Conservation (phyloP, 1,284 basidiomycete species). For the Salmacisia buchloeana region DNA sequence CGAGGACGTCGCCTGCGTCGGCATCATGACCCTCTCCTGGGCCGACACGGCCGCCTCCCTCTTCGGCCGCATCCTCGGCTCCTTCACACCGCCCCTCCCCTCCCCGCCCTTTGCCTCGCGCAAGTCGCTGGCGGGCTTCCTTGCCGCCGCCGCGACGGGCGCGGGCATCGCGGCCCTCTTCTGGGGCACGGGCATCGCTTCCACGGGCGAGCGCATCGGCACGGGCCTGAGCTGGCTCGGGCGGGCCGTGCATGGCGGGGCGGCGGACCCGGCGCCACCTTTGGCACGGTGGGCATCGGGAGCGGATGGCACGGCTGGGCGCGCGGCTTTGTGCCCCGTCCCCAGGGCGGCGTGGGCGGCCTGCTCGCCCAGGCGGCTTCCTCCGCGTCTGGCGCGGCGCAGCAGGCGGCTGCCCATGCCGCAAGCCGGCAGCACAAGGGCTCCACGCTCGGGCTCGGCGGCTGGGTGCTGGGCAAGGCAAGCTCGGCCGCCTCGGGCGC, state of each 20-base stretch:
- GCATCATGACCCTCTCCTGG: slow-evolving; percentile 31
- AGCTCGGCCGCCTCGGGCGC: not conserved
- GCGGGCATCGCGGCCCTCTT: slow-evolving; percentile 68
- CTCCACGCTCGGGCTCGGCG: not conserved
- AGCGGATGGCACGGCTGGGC: slow-evolving; percentile 34
- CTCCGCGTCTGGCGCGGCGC: not conserved
- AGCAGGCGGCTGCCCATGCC: too few species aligned
- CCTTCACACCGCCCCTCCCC: slow-evolving; percentile 69
- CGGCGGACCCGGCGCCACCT: slow-evolving; percentile 13
- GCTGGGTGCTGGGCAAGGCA: not conserved
- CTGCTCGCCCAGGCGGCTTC: slow-evolving; percentile 17
- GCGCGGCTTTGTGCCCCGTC: slow-evolving; percentile 19
- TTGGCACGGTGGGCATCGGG: slow-evolving; percentile 29
- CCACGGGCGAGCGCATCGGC: slow-evolving; percentile 22
- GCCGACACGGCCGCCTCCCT: slow-evolving; percentile 93
- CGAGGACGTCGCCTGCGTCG: slow-evolving; percentile 47
- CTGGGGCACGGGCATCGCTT: slow-evolving; percentile 58
- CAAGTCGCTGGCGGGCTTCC: slow-evolving; percentile 84
- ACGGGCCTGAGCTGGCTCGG: slow-evolving; percentile 37
- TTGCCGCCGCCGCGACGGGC: slow-evolving; percentile 74
- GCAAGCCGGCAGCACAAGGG: too few species aligned
- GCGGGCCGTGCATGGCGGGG: not conserved
- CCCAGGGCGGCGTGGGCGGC: slow-evolving; percentile 20
- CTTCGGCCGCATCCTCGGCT: slow-evolving; percentile 78
- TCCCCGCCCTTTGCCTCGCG: slow-evolving; percentile 70